phyloP scores from a whole-genome alignment of 345 rosid genomes.

The Moricandia arvensis region DNA sequence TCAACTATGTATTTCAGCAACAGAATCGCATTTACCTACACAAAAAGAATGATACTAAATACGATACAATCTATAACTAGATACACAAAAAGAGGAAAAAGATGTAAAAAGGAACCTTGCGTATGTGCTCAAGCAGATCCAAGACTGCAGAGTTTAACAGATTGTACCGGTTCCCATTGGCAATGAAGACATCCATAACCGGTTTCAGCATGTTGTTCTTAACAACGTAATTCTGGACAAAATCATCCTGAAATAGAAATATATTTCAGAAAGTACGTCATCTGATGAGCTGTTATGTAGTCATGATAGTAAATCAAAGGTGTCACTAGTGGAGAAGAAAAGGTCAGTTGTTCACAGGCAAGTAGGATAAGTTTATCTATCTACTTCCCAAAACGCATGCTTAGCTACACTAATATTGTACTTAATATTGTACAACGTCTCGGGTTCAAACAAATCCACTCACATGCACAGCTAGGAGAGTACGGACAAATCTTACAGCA shows the following conservation, averaged over 20 bases:
- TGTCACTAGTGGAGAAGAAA: conserved; percentile 3
- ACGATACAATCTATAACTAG: conserved; percentile 2
- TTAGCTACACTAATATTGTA: conserved; percentile 14
- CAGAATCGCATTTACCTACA: conserved; percentile 78
- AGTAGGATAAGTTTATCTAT: conserved; percentile 2
- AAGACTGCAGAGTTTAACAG: conserved; percentile 86
- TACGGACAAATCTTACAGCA: conserved; percentile 90
- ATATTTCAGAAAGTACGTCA: neutral
- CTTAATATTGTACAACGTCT: neutral
- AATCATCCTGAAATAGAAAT: conserved; percentile 71
- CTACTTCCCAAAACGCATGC: neutral
- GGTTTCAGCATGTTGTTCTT: conserved; percentile 87
- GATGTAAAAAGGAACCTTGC: conserved; percentile 62
- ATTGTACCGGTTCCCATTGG: conserved; percentile 88
- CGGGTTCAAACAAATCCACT: conserved; percentile 39
- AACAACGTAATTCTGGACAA: conserved; percentile 70
- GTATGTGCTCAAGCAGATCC: conserved; percentile 89
- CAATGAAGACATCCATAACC: conserved; percentile 77
- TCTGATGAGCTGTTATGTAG: conserved; percentile 5
- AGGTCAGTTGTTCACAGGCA: neutral
- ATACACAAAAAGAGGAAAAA: conserved; percentile 5
- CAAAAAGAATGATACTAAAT: neutral
- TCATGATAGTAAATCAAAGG: neutral
- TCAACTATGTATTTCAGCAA: conserved; percentile 77
- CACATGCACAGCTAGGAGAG: conserved; percentile 78